A percentile compares a stretch with the other conserved stretches of the same genome.
phyloP scores from a whole-genome alignment of 805 yeast species.

The Pichia exigua region DNA sequence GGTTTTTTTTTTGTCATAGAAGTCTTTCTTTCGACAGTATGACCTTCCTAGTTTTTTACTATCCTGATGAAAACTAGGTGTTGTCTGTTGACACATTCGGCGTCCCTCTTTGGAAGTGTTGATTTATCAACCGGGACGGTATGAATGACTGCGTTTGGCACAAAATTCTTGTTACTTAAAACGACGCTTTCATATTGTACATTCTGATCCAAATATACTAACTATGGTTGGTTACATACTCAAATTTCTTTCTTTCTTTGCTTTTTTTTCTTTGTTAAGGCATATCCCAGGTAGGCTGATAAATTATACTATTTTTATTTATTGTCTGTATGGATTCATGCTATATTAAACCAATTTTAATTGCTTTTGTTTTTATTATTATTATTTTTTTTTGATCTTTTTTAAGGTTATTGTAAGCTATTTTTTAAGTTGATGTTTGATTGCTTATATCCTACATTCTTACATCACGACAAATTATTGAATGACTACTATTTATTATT shows the following conservation, averaged over 20 bases:
- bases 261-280: slow-evolving; percentile 2
- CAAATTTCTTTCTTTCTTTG: neutral
- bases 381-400: neutral
- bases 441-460: neutral
- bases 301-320: neutral
- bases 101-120: slow-evolving; percentile 20
- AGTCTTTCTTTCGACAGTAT: slow-evolving; percentile 23
- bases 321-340: slow-evolving; percentile 20
- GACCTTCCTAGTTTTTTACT: slow-evolving; percentile 62
- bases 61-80: slow-evolving; percentile 58
- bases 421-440: slow-evolving; percentile 13
- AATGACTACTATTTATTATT: neutral
- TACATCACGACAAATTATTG: neutral
- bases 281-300: slow-evolving; percentile 19
- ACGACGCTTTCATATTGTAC: slow-evolving; percentile 25
- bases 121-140: slow-evolving; percentile 19
- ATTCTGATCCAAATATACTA: slow-evolving; percentile 19
- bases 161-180: slow-evolving; percentile 28
- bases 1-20: slow-evolving; percentile 13
- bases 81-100: slow-evolving; percentile 30
- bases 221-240: neutral
- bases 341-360: slow-evolving; percentile 10
- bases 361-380: neutral
- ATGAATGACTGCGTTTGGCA: slow-evolving; percentile 30
- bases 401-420: neutral